Evolutionary conservation across 352 stramenopile species (phyloP).

Genomic region (Phytophthora litchii): DNA sequence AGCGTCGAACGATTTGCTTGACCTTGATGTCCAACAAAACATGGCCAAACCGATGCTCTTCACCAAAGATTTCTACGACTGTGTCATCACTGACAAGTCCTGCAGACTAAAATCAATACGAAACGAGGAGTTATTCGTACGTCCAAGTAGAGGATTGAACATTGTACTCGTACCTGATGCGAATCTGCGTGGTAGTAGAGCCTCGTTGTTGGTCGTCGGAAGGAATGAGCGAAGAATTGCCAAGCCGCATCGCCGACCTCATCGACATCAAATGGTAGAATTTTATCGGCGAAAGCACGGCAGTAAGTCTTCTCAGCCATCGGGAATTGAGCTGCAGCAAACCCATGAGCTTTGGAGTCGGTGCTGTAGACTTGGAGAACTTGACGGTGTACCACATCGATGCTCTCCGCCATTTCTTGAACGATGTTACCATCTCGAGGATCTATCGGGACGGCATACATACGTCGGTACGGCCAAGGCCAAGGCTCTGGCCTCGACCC

Average conservation of each 20-base stretch:
- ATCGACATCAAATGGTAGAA: conserved; percentile 43
- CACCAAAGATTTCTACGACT: conserved; percentile 62
- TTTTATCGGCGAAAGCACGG: conserved; percentile 43
- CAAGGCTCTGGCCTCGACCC: conserved; percentile 6
- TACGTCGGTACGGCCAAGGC: conserved; percentile 22
- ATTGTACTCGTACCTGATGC: not conserved
- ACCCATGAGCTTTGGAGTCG: not conserved
- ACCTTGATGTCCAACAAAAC: conserved; percentile 49
- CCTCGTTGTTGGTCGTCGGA: conserved; percentile 35
- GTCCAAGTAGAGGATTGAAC: no score
- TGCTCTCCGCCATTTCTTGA: conserved; percentile 23
- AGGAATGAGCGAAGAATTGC: conserved; percentile 44
- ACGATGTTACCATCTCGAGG: conserved; percentile 28
- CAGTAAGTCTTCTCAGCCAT: conserved; percentile 17
- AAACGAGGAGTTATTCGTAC: no score
- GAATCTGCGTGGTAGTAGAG: conserved; percentile 38
- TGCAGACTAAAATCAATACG: no score
- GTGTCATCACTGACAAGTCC: conserved; percentile 45
- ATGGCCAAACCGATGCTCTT: conserved; percentile 50
- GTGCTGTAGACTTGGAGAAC: conserved; percentile 34
- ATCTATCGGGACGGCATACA: conserved; percentile 29
- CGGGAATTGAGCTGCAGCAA: not conserved
- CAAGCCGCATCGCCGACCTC: conserved; percentile 38
- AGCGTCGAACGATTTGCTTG: conserved; percentile 52
- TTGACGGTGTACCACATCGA: conserved; percentile 42